Evolutionary conservation across 345 rosid species (phyloP).

Genomic region (Dovyalis caffra): DNA sequence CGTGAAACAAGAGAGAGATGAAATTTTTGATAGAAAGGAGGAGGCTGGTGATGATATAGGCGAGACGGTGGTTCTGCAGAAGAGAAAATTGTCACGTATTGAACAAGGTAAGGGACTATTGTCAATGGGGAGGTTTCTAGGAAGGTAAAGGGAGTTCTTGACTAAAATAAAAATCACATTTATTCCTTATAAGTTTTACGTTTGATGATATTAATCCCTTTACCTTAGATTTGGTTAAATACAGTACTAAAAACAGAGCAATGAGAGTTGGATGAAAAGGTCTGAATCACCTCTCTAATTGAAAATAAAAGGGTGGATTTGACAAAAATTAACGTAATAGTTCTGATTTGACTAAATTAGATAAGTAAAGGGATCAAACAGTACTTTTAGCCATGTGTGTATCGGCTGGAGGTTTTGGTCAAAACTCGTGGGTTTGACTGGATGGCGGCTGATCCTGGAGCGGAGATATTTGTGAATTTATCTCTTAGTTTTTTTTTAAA

Average conservation of each 20-base stretch:
- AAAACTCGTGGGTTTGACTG: background rate
- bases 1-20: background rate
- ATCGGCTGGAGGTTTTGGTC: background rate
- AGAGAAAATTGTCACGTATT: background rate
- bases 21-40: background rate
- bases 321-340: background rate
- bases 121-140: background rate
- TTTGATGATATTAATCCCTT: background rate
- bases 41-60: background rate
- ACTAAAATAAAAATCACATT: background rate
- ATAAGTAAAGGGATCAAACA: background rate
- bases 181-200: background rate
- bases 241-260: no score
- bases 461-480: background rate
- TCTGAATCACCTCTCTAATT: background rate
- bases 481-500: background rate
- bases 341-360: background rate
- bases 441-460: background rate
- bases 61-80: background rate
- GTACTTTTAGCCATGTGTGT: background rate
- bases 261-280: background rate
- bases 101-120: background rate
- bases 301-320: background rate
- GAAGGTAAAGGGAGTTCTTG: background rate
- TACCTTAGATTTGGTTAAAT: no score